Conservation (phyloP, 2,329 filamentous ascomycete genomes). For the Hymenoscyphus fraxineus region DNA sequence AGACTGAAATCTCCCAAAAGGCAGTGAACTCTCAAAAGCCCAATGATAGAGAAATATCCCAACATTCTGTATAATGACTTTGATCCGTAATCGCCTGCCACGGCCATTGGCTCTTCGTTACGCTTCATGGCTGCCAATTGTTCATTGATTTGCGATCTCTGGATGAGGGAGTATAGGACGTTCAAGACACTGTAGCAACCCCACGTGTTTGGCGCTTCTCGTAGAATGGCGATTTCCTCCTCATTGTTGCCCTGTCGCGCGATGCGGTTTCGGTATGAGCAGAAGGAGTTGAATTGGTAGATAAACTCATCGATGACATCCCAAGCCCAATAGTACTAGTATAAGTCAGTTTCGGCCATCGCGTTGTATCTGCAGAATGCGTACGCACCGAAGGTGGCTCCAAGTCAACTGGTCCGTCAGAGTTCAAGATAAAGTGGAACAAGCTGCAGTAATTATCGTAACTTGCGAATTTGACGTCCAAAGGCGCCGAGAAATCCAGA, state of each 20-base stretch:
- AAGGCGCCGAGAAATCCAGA: slow-evolving; percentile 89
- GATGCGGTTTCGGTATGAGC: slow-evolving; percentile 88
- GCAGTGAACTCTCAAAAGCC: slow-evolving; percentile 91
- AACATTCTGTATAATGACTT: slow-evolving; percentile 97
- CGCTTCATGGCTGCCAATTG: slow-evolving; percentile 93
- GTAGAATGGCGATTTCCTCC: slow-evolving; percentile 86
- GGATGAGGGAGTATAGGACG: slow-evolving; percentile 97
- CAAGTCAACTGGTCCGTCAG: slow-evolving; percentile 94
- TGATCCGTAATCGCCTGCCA: slow-evolving; percentile 91
- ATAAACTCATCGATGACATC: slow-evolving; percentile 99
- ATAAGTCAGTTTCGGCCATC: slow-evolving; percentile 21
- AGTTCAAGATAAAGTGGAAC: slow-evolving; percentile 99
- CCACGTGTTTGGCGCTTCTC: slow-evolving; percentile 98
- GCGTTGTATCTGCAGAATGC: slow-evolving; percentile 37
- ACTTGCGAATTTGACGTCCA: slow-evolving; percentile 96
- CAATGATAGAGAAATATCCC: slow-evolving; percentile 99
- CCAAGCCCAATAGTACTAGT: slow-evolving; percentile 98
- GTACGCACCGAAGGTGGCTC: slow-evolving; percentile 93
- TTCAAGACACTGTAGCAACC: slow-evolving; percentile 99
- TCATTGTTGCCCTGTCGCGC: slow-evolving; percentile 80
- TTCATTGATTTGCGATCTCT: slow-evolving; percentile 96
- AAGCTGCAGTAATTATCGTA: slow-evolving; percentile 99
- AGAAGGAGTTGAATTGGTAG: slow-evolving; percentile 99
- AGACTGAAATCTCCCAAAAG: slow-evolving; percentile 96
- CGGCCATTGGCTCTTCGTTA: slow-evolving; percentile 80